Base-by-base conservation (phyloP, 169 alveolate species). In the Plasmodium relictum region DNA sequence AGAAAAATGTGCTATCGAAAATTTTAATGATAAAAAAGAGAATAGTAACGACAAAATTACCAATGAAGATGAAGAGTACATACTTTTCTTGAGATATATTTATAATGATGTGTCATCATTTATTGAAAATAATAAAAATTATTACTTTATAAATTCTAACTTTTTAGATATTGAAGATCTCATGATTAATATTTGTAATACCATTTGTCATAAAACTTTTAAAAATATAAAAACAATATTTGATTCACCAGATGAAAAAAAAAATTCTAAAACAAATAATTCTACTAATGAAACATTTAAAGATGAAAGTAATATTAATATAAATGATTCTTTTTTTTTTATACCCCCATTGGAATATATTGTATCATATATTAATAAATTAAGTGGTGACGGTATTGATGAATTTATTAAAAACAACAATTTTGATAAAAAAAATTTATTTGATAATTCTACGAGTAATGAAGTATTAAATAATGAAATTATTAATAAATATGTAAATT, bases 271-370 rank as follows among this genome's bases (percentile, higher is more conserved):
- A 4, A 44, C 39, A 73, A 41, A 48, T 3, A n/a, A 72, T 58
- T 54, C 2, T 10, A 8, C 0, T 24, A 58, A 12, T 14, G 12
- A 9, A 22, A 18, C 20, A 16, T 0, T 9, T 24, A 5, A 50
- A 18, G 9, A 72, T 52, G 22, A 26, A 41, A 24, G 3, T 14
- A 48, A 14, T 16, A 20, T 16, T 6, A 16, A 26, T 70, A 7
- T 4, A n/a, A n/a, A 37, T 7, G 44, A 31, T 20, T 85, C 92
- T 37, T 85, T 70, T 73, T 70, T 85, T 72, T 85, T 68, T 52
- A 85, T 85, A 42, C 92, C 92, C 12, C 92, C 92, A 9, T 42
- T 85, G 74, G 87, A 85, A 58, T 85, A 8, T 42, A 42, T 85
- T n/a, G 92, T 85, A n/a, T 69, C 92, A 2, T 66, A 85, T 45